Evolutionary conservation across 352 stramenopile genomes (phyloP).

Genomic region (Phytophthora sp.): DNA sequence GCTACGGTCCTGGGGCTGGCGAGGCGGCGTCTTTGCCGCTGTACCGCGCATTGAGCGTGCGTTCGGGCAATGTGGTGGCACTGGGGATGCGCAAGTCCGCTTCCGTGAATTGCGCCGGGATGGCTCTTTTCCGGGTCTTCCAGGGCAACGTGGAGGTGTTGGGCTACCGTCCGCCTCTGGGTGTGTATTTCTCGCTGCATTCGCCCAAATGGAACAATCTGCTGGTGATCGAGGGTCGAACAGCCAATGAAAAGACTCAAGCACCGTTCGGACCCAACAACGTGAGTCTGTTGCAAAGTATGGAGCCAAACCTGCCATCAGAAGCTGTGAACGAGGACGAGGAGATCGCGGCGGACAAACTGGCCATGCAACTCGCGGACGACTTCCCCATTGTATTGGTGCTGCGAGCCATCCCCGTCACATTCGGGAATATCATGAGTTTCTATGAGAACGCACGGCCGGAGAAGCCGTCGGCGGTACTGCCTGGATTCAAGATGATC

Average conservation of each 20-base stretch:
- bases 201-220: conserved; percentile 86
- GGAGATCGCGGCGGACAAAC: conserved; percentile 69
- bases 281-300: conserved; percentile 47
- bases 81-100: conserved; percentile 61
- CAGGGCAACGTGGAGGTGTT: conserved; percentile 76
- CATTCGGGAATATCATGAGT: conserved; percentile 73
- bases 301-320: conserved; percentile 42
- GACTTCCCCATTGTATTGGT: conserved; percentile 78
- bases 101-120: conserved; percentile 74
- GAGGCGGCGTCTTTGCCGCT: conserved; percentile 12
- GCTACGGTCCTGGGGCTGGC: conserved; percentile 15
- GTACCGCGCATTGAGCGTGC: conserved; percentile 53
- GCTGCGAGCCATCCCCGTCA: conserved; percentile 68
- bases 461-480: conserved; percentile 41
- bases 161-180: conserved; percentile 69
- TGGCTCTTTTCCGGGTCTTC: conserved; percentile 81
- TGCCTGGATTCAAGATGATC: conserved; percentile 87
- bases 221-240: conserved; percentile 57
- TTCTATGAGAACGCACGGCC: conserved; percentile 65
- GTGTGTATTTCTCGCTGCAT: conserved; percentile 81
- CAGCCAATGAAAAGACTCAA: conserved; percentile 46
- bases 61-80: conserved; percentile 68
- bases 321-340: conserved; percentile 61
- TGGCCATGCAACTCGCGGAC: conserved; percentile 65
- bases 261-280: conserved; percentile 60